Base-by-base conservation (phyloP, 2,329 filamentous ascomycete species). In the Nothopassalora personata region DNA sequence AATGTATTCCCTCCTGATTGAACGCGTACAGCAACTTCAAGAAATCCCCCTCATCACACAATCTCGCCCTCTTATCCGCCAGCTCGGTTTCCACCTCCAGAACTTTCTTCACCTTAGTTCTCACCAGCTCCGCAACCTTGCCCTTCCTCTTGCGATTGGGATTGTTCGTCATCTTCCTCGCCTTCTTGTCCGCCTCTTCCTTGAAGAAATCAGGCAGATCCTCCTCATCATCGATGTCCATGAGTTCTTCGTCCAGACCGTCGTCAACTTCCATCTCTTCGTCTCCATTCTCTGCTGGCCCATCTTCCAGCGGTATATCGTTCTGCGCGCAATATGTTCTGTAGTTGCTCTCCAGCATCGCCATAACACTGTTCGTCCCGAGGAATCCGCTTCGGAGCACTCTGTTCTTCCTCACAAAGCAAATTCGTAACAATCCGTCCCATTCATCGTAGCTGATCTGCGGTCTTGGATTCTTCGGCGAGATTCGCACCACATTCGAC, bases 41-140 rank as follows among this genome's bases (percentile, higher is more conserved):
- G 71, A 97, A 97, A 69, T 96, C 92, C 54, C 89, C 92, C 76
- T 97, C 91, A 70, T 97, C 91, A 70, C 91, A 95, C 79, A 94
- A 87, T 61, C 90, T 83, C 10, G 92, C 84, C 64, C 93, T 81
- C 77, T 89, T 90, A 61, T 96, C 90, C 3, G 86, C 87, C 56
- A 97, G 79, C 51, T 86, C 83, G 0, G 92, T 96, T 58, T 88
- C 86, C 64, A 88, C 84, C 71, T 93, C 88, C 19, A 97, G 80
- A 19, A 97, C 91, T 71, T 87, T 90, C 68, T 88, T 81, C 48
- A 97, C 88, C 77, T 97, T 97, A 68, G 88, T 84, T 64, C 87
- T 83, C n/a, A 99, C 88, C 34, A 97, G 75, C 69, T 92, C 85
- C 0, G 86, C 85, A 3, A 95, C 86, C 72, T 88, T 90, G 7